Evolutionary conservation across 116 monocot genomes (phyloP).

Genomic region (Thalassia testudinum): DNA sequence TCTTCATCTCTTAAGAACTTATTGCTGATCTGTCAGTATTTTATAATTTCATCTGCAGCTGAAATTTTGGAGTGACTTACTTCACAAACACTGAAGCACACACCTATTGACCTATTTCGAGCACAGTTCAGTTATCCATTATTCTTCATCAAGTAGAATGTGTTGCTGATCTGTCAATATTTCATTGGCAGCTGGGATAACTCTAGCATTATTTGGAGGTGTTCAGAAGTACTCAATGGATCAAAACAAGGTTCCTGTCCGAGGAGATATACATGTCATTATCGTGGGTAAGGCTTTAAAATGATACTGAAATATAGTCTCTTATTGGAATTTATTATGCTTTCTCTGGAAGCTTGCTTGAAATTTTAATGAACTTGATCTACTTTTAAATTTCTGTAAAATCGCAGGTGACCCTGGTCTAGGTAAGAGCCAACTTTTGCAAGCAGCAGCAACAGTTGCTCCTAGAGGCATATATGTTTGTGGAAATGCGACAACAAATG

Average conservation of each 20-base stretch:
- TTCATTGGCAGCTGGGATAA: slow-evolving; percentile 59
- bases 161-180: too few relatives aligned
- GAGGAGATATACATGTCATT: slow-evolving; percentile 95
- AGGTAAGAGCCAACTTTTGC: slow-evolving; percentile 96
- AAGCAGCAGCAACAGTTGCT: slow-evolving; percentile 86
- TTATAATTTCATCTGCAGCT: too few relatives aligned
- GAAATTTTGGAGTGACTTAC: too few relatives aligned
- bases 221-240: slow-evolving; percentile 89
- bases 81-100: too few relatives aligned
- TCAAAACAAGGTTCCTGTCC: slow-evolving; percentile 95
- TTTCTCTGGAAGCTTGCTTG: neutral
- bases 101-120: too few relatives aligned
- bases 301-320: neutral
- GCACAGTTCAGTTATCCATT: too few relatives aligned
- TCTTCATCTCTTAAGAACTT: too few relatives aligned
- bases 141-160: too few relatives aligned
- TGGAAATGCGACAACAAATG: slow-evolving; percentile 98
- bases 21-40: too few relatives aligned
- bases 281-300: slow-evolving; percentile 54
- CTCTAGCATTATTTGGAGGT: slow-evolving; percentile 90
- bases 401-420: slow-evolving; percentile 88
- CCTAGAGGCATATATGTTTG: slow-evolving; percentile 97
- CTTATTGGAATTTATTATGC: neutral
- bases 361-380: neutral
- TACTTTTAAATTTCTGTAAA: neutral